Evolutionary conservation across 345 rosid genomes (phyloP).

Genomic region (Lepidium africanum): DNA sequence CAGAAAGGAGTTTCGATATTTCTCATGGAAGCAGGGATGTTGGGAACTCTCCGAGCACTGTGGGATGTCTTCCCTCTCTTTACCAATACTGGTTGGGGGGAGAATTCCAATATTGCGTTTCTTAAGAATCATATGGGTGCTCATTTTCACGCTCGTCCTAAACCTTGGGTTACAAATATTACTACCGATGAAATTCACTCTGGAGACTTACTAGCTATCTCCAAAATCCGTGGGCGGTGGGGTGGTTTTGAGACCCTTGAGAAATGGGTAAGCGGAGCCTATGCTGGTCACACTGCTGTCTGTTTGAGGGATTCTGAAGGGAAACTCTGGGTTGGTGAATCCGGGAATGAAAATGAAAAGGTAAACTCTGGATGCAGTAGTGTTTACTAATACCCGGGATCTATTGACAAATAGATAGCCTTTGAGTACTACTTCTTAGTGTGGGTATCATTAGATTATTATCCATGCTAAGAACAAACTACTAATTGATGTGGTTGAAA

Average conservation of each 20-base stretch:
- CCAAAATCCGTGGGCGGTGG: conserved; percentile 89
- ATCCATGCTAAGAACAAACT: not conserved
- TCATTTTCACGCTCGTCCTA: conserved; percentile 59
- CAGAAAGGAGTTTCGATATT: conserved; percentile 83
- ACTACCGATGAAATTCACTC: conserved; percentile 70
- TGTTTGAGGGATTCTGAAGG: conserved; percentile 89
- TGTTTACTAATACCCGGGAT: not conserved
- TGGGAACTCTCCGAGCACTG: conserved; percentile 84
- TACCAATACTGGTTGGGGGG: conserved; percentile 95
- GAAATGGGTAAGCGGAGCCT: conserved; percentile 99
- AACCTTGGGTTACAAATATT: conserved; percentile 70
- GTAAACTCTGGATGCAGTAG: conserved; percentile 30
- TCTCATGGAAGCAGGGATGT: conserved; percentile 97
- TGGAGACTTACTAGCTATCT: conserved; percentile 84
- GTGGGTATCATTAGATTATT: not conserved
- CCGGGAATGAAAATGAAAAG: conserved; percentile 92
- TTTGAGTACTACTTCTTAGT: not conserved
- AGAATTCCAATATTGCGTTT: conserved; percentile 72
- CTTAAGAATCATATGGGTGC: conserved; percentile 94
- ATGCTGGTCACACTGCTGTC: conserved; percentile 94
- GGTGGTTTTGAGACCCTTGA: conserved; percentile 97
- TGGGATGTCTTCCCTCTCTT: conserved; percentile 98
- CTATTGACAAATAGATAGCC: not conserved
- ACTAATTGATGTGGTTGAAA: not conserved
- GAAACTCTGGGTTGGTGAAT: conserved; percentile 93